A percentile compares a stretch with the other conserved stretches of the same genome.
These are phyloP conservation scores for Sporothrix mexicana DNA, from an alignment of 2,329 filamentous ascomycete genomes.

Conservation along the genomic window DNA sequence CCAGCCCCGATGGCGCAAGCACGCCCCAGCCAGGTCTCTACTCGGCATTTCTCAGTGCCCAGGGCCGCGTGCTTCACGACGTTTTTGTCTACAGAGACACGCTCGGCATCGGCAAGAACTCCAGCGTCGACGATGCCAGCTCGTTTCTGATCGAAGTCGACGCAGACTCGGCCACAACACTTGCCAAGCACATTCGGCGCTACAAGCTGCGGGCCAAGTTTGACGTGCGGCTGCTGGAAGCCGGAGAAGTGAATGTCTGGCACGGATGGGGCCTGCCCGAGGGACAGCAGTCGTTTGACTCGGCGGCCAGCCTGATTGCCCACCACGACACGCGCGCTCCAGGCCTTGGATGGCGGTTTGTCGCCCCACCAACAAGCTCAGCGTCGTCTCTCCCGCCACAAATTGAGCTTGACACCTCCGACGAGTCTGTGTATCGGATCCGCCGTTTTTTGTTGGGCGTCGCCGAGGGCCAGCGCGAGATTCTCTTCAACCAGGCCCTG, in stretches of 20 bases:
- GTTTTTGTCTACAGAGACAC: slow-evolving; percentile 81
- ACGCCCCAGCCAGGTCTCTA: slow-evolving; percentile 65
- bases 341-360: slow-evolving; percentile 59
- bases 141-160: slow-evolving; percentile 85
- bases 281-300: background rate
- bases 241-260: slow-evolving; percentile 72
- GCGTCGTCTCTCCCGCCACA: slow-evolving; percentile 23
- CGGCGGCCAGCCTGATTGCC: slow-evolving; percentile 42
- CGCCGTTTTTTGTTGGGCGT: slow-evolving; percentile 81
- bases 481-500: slow-evolving; percentile 71
- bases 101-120: slow-evolving; percentile 36
- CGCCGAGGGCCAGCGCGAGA: slow-evolving; percentile 82
- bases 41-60: slow-evolving; percentile 82
- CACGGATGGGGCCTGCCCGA: slow-evolving; percentile 69
- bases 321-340: slow-evolving; percentile 61
- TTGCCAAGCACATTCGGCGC: slow-evolving; percentile 77
- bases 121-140: slow-evolving; percentile 41
- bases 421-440: slow-evolving; percentile 70
- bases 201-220: slow-evolving; percentile 88
- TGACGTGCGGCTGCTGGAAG: slow-evolving; percentile 67
- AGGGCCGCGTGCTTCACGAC: slow-evolving; percentile 84
- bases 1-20: slow-evolving; percentile 41
- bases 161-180: slow-evolving; percentile 62
- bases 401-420: slow-evolving; percentile 30
- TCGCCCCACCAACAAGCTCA: slow-evolving; percentile 40